These are phyloP conservation scores for Malassezia japonica DNA, from an alignment of 1,284 basidiomycete species.

Conservation along the genomic window DNA sequence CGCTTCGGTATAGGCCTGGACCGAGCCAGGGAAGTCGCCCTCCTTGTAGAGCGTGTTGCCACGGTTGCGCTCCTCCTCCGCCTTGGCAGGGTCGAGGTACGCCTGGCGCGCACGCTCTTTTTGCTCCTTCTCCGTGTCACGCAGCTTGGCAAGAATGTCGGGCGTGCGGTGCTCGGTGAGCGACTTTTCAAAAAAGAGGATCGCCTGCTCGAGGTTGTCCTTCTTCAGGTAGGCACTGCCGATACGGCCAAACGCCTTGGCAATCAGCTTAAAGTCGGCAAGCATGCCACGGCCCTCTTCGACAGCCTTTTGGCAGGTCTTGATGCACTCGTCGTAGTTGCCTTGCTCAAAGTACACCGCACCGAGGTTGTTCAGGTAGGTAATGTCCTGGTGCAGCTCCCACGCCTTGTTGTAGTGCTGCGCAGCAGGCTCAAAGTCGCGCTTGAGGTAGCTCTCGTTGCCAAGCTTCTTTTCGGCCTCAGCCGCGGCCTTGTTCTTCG, in stretches of 20 bases:
- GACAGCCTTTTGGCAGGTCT: constrained; percentile 83
- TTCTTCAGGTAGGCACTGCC: constrained; percentile 78
- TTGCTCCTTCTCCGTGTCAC: constrained; percentile 63
- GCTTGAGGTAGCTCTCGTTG: constrained; percentile 73
- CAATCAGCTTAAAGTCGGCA: constrained; percentile 56
- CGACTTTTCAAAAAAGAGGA: constrained; percentile 52
- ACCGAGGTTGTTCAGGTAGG: constrained; percentile 60
- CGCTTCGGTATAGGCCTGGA: constrained; percentile 85
- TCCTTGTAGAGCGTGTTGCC: constrained; percentile 85
- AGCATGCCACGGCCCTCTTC: constrained; percentile 70
- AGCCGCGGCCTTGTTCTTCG: constrained; percentile 33
- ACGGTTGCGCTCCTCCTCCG: constrained; percentile 74
- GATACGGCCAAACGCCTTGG: constrained; percentile 74
- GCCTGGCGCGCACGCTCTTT: constrained; percentile 67
- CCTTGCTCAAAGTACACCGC: constrained; percentile 90
- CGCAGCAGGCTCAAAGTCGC: constrained; percentile 51
- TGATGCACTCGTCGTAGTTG: constrained; percentile 80
- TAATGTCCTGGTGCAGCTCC: constrained; percentile 86
- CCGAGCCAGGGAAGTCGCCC: constrained; percentile 60
- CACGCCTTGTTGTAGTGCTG: constrained; percentile 63
- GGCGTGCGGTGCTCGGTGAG: constrained; percentile 95
- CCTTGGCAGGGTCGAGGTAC: constrained; percentile 80
- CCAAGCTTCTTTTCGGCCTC: constrained; percentile 55
- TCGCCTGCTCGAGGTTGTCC: constrained; percentile 65
- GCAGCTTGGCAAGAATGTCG: constrained; percentile 77